Base-by-base conservation (phyloP, 140 eudicot genomes). In the Anethum foeniculum region DNA sequence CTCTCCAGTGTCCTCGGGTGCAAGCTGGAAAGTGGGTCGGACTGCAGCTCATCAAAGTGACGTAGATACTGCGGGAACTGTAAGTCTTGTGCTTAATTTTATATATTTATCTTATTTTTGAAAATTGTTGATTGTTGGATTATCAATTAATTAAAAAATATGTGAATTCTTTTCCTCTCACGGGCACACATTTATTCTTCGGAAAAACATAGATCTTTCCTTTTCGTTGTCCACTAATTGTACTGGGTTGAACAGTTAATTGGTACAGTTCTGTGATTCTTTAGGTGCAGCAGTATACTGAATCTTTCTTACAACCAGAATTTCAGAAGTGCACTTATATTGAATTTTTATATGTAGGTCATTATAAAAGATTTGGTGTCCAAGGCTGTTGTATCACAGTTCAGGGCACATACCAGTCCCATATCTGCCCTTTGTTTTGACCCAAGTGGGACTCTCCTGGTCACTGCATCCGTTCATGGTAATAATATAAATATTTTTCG, bases 381-480 rank as follows among this genome's bases (percentile, higher is more conserved):
- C 36, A 71, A 81, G 75, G 93, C 91, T 44, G 83, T 90, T 67
- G 65, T 94, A 18, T 86, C 95, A 25, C 97, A 94, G 76, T 94
- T 94, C 84, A 86, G 89, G 89, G 97, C 98, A 54, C 98, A 94
- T 54, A 80, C 89, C 44, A 92, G 92, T 82, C 93, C 98, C 65
- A 89, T 94, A 67, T 90, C 96, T 81, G 96, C 96, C 48, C 85
- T 94, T 5, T 92, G 96, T 82, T 94, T 94, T 84, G 98, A 94
- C 80, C 98, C 96, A 21, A 94, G 98, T 82, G 98, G 98, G 86
- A 92, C 97, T 60, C 97, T 94, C 60, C 83, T 94, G 75, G 97
- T 94, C 47, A 94, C 97, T 46, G 97, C 98, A 73, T 92, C 97
- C 13, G 82, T 92, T 49, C 85, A 89, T 64, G 98, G 98, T 52